Evolutionary conservation across 305 asterid genomes (phyloP), one percentile per base, ranked within the genome.

Genomic region (Rubia occidens): DNA sequence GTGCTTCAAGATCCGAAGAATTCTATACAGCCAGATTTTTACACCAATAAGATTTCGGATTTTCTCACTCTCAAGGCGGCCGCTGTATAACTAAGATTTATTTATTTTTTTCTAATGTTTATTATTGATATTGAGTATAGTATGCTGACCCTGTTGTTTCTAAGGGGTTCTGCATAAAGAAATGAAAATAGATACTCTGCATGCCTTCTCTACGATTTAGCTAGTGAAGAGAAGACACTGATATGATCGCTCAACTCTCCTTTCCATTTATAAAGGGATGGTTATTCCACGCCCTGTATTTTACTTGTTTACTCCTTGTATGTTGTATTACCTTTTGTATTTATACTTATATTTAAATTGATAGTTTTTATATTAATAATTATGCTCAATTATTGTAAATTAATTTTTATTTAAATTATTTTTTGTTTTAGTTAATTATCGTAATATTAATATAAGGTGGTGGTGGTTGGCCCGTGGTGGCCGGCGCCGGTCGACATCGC

Each of bases 1-100:
- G 85, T 80, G 86, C 96, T 91, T 75, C 88, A 91, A 75, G 85
- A 76, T 79, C 96, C 97, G 1, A 77, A 83, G 17, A 91, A 89
- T 77, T 64, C 78, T 35, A 86, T 86, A 70, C 96, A 86, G 49
- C 97, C 97, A 26, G 96, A 89, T 78, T 91, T 86, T 80, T 91
- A 86, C 87, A 85, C 95, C 68, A 82, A 83, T 82, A 82, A 86
- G 93, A 89, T 91, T 47, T 87, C 97, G 14, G 95, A 91, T 85
- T 86, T 89, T 77, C 86, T 86, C 26, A 82, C 97, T 60, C 84
- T 89, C 78, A 89, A 86, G 81, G 86, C 95, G 40, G 85, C 95
- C 58, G 68, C 89, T 8, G 89, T 83, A 59, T 86, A 78, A 78
- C 26, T 26, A 75, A 39, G 61, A 10, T 7, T 8, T 0, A n/a